Base-by-base conservation (phyloP, 148 eudicot species). In the Spergularia marina region DNA sequence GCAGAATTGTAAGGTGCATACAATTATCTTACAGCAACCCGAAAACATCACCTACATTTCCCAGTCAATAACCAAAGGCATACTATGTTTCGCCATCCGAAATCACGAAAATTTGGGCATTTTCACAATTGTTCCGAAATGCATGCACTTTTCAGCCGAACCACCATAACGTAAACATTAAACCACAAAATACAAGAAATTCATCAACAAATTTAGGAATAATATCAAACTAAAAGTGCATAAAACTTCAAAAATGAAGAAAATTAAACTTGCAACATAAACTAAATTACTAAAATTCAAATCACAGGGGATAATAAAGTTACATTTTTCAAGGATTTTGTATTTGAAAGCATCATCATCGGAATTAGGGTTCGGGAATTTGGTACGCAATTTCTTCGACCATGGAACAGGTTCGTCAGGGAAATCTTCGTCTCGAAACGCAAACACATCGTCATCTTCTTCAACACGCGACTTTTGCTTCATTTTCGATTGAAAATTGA, bases 351-450 rank as follows among this genome's bases (percentile, higher is more conserved):
- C 17, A 71, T 41, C 71, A 71, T 39, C 36, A 18, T 72, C 77
- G 30, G 64, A 68, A 53, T 82, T 83, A 82, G 86, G 87, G 82
- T 80, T 85, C 65, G 71, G 25, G 20, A 61, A 15, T 49, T 84
- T 80, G 44, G 59, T 59, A 53, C 41, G 36, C 34, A 70, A 15
- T 18, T 53, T 34, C 41, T 53, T 70, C 47, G 75, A 53, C 60
- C 74, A 53, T 52, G 68, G 17, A 74, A 25, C 23, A 73, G 61
- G 34, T 57, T 80, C 83, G 13, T 77, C 21, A 20, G 69, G 18
- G 64, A 82, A 83, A 18, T 87, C 91, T 34, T 89, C 91, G 56
- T 74, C 75, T 1, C 67, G 76, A 85, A 89, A 89, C 20, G 86
- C 90, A 51, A 82, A 87, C 55, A 84, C 88, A 8, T 78, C 82